Base-by-base conservation (phyloP, 768 basidiomycete species). In the Lentinula edodes region DNA sequence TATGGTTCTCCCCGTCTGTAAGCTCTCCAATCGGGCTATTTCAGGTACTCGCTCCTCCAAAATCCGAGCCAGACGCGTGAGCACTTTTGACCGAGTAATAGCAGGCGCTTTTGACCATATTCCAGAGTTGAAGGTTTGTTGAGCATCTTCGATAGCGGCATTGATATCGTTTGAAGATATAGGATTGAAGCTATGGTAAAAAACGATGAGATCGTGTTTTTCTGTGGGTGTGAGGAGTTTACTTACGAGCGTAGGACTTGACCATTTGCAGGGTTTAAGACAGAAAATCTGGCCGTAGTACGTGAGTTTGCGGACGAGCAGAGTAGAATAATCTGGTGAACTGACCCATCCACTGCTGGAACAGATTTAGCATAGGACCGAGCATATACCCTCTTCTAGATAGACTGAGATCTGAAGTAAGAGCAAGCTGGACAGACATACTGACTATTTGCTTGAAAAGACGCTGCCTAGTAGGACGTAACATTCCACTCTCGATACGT, bases 1-100 rank as follows among this genome's bases (percentile, higher is more conserved):
- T 51, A 92, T 86, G n/a, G 89, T 77, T 58, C 91, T 79, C 10
- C 91, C 92, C 0, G 91, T 93, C 71, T 94, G 91, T 52, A 86
- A 61, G 1, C 85, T 83, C 72, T 94, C 92, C 18, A 89, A 74
- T 42, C 74, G 70, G 2, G 90, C 89, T 12, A 92, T 69, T 28
- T 85, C 79, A 0, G 82, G 77, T 16, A 89, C 72, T 64, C 75
- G 79, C 16, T 76, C 75, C 65, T 88, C 86, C 8, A 93, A 76
- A 5, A 78, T 69, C 8, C 83, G 76, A 8, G 91, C 90, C 39
- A 94, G 76, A 48, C 80, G 81, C 3, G 84, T 79, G 6, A 93
- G 78, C 16, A 88, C 80, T 62, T 77, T 79, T 6, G 91, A 87
- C 48, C 92, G 88, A 39, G 81, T 70, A 0, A 84, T 67, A 1